Evolutionary conservation across 768 basidiomycete species (phyloP).

Genomic region (Nidularia pulvinata): DNA sequence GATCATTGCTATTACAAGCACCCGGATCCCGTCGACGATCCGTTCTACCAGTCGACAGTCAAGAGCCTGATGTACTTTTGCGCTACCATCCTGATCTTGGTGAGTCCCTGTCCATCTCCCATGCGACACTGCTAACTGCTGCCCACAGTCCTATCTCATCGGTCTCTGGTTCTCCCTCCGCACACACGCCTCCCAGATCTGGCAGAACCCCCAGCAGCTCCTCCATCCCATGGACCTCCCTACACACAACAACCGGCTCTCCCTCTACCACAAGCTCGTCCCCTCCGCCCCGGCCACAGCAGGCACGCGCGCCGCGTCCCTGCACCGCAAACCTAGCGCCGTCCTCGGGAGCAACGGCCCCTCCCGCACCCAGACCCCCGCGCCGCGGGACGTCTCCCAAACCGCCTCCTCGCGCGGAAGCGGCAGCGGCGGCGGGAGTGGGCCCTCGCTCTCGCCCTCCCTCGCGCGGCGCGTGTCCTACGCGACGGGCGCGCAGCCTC

Average conservation of each 20-base stretch:
- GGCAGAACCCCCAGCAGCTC: slow-evolving; percentile 95
- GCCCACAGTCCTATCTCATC: slow-evolving; percentile 84
- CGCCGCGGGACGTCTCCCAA: slow-evolving; percentile 25
- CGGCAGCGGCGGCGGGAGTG: background rate
- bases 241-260: slow-evolving; percentile 48
- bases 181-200: slow-evolving; percentile 97
- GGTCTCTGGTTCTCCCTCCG: slow-evolving; percentile 99
- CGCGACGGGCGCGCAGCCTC: slow-evolving; percentile 31
- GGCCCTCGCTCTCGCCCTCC: slow-evolving; percentile 37
- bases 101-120: slow-evolving; percentile 38
- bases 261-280: slow-evolving; percentile 62
- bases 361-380: slow-evolving; percentile 37
- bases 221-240: slow-evolving; percentile 67
- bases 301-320: slow-evolving; percentile 20
- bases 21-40: slow-evolving; percentile 89
- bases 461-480: slow-evolving; percentile 56
- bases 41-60: slow-evolving; percentile 96
- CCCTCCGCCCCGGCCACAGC: slow-evolving; percentile 26
- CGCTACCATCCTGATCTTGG: slow-evolving; percentile 86
- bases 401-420: slow-evolving; percentile 2
- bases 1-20: slow-evolving; percentile 94
- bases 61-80: slow-evolving; percentile 97
- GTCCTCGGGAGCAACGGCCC: slow-evolving; percentile 24
- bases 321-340: slow-evolving; percentile 49
- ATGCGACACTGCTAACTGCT: slow-evolving; percentile 3